Evolutionary conservation across 2,329 filamentous ascomycete species (phyloP).

Genomic region (Nemania abortiva): DNA sequence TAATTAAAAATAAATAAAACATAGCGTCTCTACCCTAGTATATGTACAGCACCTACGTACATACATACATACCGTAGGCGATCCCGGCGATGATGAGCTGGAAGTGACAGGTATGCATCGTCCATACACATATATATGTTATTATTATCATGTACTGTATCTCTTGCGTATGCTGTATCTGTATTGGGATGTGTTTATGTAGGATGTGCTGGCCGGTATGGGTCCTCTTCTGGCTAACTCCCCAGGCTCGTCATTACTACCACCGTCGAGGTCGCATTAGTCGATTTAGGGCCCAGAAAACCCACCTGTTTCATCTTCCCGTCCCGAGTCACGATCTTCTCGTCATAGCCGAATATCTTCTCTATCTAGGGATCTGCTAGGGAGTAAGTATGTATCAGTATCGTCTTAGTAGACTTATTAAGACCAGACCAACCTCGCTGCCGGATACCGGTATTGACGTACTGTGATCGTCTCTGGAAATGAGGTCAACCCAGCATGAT

Average conservation of each 20-base stretch:
- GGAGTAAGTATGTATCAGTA: not conserved
- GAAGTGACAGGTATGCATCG: slow-evolving; percentile 30
- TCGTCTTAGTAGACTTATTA: not conserved
- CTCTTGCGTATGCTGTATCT: slow-evolving; percentile 18
- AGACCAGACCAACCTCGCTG: slow-evolving; percentile 11
- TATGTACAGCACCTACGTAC: not conserved
- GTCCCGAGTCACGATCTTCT: slow-evolving; percentile 34
- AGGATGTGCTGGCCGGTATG: slow-evolving; percentile 41
- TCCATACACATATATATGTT: too few relatives aligned
- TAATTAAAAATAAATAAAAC: too few relatives aligned
- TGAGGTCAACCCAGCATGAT: slow-evolving; percentile 11
- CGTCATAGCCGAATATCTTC: slow-evolving; percentile 10
- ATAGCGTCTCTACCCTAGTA: too few relatives aligned
- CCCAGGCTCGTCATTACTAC: slow-evolving; percentile 38
- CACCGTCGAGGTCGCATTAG: slow-evolving; percentile 37
- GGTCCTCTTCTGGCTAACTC: slow-evolving; percentile 31
- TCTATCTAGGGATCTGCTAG: not conserved
- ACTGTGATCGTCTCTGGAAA: slow-evolving; percentile 27
- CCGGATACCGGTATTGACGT: not conserved
- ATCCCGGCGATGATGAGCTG: slow-evolving; percentile 11
- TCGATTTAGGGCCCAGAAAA: slow-evolving; percentile 31
- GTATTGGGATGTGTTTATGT: slow-evolving; percentile 35
- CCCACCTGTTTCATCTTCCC: slow-evolving; percentile 39
- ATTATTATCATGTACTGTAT: slow-evolving; percentile 29
- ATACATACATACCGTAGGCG: not conserved